Percentiles rank a stretch among this genome's conserved stretches.
These are phyloP conservation scores for Calocybe cyanea DNA, from an alignment of 768 basidiomycete species.

Conservation along the genomic window DNA sequence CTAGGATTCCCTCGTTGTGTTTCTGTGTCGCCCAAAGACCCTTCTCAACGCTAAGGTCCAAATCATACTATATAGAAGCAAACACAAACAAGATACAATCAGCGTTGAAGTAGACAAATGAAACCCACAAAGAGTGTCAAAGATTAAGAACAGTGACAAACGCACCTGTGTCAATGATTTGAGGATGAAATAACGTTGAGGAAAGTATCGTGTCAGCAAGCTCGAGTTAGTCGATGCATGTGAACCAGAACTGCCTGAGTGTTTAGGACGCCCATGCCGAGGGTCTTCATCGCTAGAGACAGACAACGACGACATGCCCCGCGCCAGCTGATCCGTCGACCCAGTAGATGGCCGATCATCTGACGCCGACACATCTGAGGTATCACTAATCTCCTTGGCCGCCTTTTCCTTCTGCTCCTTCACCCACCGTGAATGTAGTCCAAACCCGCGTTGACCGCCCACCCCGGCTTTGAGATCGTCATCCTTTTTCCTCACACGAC, in stretches of 20 bases:
- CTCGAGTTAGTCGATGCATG: conserved; percentile 83
- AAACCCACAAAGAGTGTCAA: too few relatives aligned
- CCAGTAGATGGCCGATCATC: conserved; percentile 21
- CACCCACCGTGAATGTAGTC: conserved; percentile 83
- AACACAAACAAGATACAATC: too few relatives aligned
- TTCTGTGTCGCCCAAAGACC: conserved; percentile 91
- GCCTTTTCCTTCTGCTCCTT: conserved; percentile 50
- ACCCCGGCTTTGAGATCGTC: conserved; percentile 90
- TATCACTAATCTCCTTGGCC: conserved; percentile 19
- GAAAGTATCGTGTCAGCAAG: conserved; percentile 71
- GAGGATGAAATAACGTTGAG: conserved; percentile 88
- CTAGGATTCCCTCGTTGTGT: conserved; percentile 88
- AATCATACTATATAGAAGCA: conserved; percentile 58
- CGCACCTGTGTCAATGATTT: conserved; percentile 81
- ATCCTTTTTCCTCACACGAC: conserved; percentile 72
- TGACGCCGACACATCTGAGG: conserved; percentile 16
- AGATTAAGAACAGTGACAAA: conserved; percentile 3
- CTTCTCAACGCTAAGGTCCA: conserved; percentile 74
- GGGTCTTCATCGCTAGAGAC: conserved; percentile 42
- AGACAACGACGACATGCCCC: conserved; percentile 25
- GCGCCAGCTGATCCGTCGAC: conserved; percentile 23
- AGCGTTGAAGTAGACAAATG: not conserved
- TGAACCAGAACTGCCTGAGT: conserved; percentile 63
- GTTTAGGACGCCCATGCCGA: conserved; percentile 19
- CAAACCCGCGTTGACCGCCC: conserved; percentile 83